phyloP scores from a whole-genome alignment of 2,329 filamentous ascomycete species.

The Neofusicoccum laricinum region DNA sequence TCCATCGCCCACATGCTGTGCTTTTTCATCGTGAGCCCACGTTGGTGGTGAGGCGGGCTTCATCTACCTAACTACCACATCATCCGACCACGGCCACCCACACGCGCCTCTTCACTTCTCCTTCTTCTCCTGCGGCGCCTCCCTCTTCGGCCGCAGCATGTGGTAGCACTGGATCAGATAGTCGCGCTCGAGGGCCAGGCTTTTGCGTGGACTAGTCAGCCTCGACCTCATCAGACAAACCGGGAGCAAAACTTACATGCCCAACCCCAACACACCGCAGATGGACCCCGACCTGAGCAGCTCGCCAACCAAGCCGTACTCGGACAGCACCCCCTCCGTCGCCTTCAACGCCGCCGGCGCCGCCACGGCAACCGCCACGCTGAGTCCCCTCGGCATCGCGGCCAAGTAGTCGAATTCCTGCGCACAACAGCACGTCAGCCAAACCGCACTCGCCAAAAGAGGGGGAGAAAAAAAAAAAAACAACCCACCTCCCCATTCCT shows the following conservation, averaged over 20 bases:
- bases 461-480: not conserved
- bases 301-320: conserved; percentile 42
- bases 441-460: not conserved
- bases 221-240: not conserved
- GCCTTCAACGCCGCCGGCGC: conserved; percentile 36
- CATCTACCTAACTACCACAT: not conserved
- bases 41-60: not conserved
- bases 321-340: conserved; percentile 25
- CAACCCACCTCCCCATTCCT: conserved; percentile 19
- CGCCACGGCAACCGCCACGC: conserved; percentile 35
- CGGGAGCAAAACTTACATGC: conserved; percentile 32
- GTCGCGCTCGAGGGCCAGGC: conserved; percentile 29
- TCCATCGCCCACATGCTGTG: no score
- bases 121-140: conserved; percentile 7
- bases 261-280: conserved; percentile 33
- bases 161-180: conserved; percentile 34
- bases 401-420: conserved; percentile 26
- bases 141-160: conserved; percentile 25
- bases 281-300: conserved; percentile 37
- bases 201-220: not conserved
- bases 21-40: no score
- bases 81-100: not conserved
- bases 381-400: conserved; percentile 29
- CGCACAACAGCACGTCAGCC: not conserved
- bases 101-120: not conserved